A percentile compares a stretch with the other conserved stretches of the same genome.
These are phyloP conservation scores for Backusella sp. DNA, from an alignment of 192 early-diverging fungal genomes.

Conservation along the genomic window DNA sequence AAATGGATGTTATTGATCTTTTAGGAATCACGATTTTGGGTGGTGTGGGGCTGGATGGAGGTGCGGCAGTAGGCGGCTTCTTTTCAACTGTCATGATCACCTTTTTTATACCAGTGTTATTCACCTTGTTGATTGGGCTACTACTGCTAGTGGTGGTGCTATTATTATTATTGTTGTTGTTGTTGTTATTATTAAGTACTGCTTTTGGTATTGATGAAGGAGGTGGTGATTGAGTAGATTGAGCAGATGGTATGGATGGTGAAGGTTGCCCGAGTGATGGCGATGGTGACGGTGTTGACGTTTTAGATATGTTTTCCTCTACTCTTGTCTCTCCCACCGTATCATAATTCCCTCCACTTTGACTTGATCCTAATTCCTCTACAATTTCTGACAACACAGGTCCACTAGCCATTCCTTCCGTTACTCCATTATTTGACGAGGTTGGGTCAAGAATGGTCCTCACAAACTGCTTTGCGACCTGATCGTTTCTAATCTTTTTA, in stretches of 20 bases:
- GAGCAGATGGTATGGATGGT: neutral
- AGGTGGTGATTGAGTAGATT: neutral
- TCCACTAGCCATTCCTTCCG: neutral
- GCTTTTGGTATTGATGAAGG: neutral
- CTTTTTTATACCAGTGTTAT: neutral
- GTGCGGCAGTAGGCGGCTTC: neutral
- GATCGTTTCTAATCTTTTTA: conserved; percentile 15
- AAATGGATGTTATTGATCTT: neutral
- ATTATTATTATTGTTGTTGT: neutral
- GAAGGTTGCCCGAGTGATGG: neutral
- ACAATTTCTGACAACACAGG: neutral
- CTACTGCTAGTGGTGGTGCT: neutral
- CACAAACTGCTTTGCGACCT: conserved; percentile 16
- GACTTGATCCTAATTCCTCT: neutral
- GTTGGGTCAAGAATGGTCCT: conserved; percentile 13
- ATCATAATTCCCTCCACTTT: neutral
- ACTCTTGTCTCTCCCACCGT: neutral
- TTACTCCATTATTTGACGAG: neutral
- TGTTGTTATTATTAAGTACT: neutral
- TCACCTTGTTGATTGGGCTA: neutral
- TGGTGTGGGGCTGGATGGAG: neutral
- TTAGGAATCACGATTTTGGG: neutral
- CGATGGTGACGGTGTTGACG: neutral
- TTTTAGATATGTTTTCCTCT: neutral
- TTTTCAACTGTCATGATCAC: neutral